A percentile compares a stretch with the other conserved stretches of the same genome.
These are phyloP conservation scores for Quercus phellos DNA, from an alignment of 331 rosid species.

Conservation along the genomic window DNA sequence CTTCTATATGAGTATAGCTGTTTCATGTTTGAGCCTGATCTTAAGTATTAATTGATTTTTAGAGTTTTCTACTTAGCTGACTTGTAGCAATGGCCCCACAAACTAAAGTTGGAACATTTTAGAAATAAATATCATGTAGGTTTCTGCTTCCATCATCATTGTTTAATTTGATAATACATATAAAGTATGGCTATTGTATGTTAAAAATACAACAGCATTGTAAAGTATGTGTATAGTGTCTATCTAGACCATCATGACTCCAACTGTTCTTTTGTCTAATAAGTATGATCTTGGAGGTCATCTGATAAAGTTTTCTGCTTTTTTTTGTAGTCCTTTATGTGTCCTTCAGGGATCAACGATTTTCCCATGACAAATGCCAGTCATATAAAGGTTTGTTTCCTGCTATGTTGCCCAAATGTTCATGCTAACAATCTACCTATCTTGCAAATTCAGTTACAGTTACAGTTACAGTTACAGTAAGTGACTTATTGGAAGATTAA, in stretches of 20 bases:
- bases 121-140: background rate
- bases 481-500: background rate
- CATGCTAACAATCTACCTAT: background rate
- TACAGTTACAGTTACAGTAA: slow-evolving; percentile 1
- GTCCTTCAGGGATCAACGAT: slow-evolving; percentile 93
- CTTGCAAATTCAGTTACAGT: background rate
- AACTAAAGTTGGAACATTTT: background rate
- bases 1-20: background rate
- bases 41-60: background rate
- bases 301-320: slow-evolving; percentile 12
- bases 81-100: background rate
- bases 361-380: slow-evolving; percentile 82
- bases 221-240: background rate
- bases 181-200: background rate
- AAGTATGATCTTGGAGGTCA: slow-evolving; percentile 1
- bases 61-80: background rate
- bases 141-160: background rate
- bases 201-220: background rate
- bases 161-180: background rate
- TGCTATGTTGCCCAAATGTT: background rate
- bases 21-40: background rate
- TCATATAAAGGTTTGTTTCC: slow-evolving; percentile 70
- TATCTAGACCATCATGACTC: background rate
- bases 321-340: slow-evolving; percentile 82
- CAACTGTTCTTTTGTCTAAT: background rate